Conservation (phyloP, 257 asterid species). For the Salvia hispanica region DNA sequence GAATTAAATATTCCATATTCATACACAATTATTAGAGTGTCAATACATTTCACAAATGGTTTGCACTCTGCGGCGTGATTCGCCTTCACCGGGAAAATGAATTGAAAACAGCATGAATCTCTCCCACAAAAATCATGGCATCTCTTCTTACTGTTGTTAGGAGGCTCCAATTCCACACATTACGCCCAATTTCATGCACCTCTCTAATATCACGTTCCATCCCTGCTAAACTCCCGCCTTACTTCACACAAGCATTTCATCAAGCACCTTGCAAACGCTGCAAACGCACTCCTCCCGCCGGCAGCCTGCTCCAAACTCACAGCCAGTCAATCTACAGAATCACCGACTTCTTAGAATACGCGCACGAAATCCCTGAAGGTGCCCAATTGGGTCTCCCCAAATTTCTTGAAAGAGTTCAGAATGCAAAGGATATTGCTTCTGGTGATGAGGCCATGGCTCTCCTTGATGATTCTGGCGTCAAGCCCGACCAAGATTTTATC, state of each 20-base stretch:
- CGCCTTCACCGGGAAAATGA: slow-evolving; percentile 1
- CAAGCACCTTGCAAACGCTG: slow-evolving; percentile 45
- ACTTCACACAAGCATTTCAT: slow-evolving; percentile 59
- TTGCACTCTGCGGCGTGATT: too few relatives aligned
- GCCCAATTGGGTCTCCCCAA: slow-evolving; percentile 35
- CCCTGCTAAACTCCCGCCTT: slow-evolving; percentile 2
- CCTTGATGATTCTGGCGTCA: slow-evolving; percentile 58
- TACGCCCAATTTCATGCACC: slow-evolving; percentile 22
- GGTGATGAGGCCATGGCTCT: slow-evolving; percentile 77
- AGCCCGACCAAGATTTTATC: slow-evolving; percentile 55
- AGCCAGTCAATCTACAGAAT: slow-evolving; percentile 31
- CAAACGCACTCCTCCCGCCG: slow-evolving; percentile 25
- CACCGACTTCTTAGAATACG: slow-evolving; percentile 36
- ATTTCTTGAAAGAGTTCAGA: slow-evolving; percentile 48
- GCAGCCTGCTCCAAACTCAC: slow-evolving; percentile 17
- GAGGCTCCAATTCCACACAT: slow-evolving; percentile 45
- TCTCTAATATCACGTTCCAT: slow-evolving; percentile 35
- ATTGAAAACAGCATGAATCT: slow-evolving; percentile 27
- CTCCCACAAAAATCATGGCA: slow-evolving; percentile 41
- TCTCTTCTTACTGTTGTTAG: slow-evolving; percentile 34
- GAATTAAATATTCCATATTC: too few relatives aligned
- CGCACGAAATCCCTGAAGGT: slow-evolving; percentile 27
- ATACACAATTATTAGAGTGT: too few relatives aligned
- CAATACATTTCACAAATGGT: too few relatives aligned
- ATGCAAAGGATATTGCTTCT: slow-evolving; percentile 55